Percentiles rank a stretch among this genome's conserved stretches.
These are phyloP conservation scores for Pholiota adiposa DNA, from an alignment of 1,284 basidiomycete species.

Conservation along the genomic window DNA sequence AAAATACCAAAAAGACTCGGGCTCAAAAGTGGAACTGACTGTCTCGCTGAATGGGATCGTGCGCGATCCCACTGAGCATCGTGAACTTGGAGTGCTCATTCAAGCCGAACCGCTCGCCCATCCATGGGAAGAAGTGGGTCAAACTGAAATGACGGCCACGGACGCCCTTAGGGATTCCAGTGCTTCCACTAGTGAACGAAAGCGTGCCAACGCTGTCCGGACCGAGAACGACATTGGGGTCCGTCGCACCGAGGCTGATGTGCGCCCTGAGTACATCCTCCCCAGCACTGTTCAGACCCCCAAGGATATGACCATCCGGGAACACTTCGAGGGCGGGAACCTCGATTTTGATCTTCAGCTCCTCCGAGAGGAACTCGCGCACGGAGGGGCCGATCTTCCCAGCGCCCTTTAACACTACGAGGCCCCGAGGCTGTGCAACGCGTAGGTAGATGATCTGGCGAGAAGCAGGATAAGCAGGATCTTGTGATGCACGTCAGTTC, in stretches of 20 bases:
- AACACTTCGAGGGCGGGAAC: slow-evolving; percentile 89
- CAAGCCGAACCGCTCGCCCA: slow-evolving; percentile 89
- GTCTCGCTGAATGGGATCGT: slow-evolving; percentile 99
- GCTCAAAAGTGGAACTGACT: slow-evolving; percentile 61
- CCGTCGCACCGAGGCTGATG: slow-evolving; percentile 59
- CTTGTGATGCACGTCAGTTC: slow-evolving; percentile 41
- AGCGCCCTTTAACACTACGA: slow-evolving; percentile 92
- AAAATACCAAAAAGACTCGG: neutral
- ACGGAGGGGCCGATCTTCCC: slow-evolving; percentile 85
- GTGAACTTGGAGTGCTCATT: slow-evolving; percentile 86
- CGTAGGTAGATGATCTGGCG: slow-evolving; percentile 96
- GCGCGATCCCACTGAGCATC: slow-evolving; percentile 99
- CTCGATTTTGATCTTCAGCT: slow-evolving; percentile 90
- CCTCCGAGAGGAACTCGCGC: slow-evolving; percentile 81
- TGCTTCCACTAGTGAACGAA: slow-evolving; percentile 97
- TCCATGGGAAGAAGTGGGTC: slow-evolving; percentile 99
- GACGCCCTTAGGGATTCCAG: slow-evolving; percentile 98
- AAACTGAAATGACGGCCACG: slow-evolving; percentile 94
- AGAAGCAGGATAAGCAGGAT: slow-evolving; percentile 96
- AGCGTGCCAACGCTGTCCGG: slow-evolving; percentile 96
- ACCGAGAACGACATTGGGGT: slow-evolving; percentile 86
- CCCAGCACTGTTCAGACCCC: slow-evolving; percentile 53
- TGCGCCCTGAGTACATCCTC: slow-evolving; percentile 61
- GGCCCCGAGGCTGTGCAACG: slow-evolving; percentile 92
- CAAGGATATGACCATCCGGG: slow-evolving; percentile 65